Evolutionary conservation across 2,329 filamentous ascomycete genomes (phyloP), one percentile per base, ranked within the genome.

Genomic region (Xylaria arbuscula): DNA sequence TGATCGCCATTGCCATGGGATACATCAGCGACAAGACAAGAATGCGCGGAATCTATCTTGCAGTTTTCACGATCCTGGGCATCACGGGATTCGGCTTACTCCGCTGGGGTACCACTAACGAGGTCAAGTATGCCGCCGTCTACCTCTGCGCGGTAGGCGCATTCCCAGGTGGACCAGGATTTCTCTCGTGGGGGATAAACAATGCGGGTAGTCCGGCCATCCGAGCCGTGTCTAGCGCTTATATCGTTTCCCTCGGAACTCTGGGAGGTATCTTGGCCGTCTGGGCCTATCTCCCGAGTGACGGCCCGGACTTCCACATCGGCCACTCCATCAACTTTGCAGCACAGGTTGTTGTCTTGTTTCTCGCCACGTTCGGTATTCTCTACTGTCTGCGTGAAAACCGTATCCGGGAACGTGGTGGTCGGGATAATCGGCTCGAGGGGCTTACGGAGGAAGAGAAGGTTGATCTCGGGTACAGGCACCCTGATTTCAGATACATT

Each of bases 111-210:
- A 70, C 75, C 0, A 73, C 75, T 9, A 69, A 78, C 17, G 59
- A 59, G 19, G 57, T 78, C 48, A 83, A 85, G 61, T 80, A 86
- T 56, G 83, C 83, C 73, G 86, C 85, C 10, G 81, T 89, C 15
- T 88, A 85, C 75, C 82, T 89, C 53, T 85, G 86, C 59, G 84
- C 85, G 10, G 77, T 86, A 0, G 87, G 87, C 28, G 86, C 85
- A 0, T 89, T 88, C 76, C 86, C 87, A 0, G 86, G 86, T 40
- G 87, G 87, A 0, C 87, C 87, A 0, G 86, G 85, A 0, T 88
- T 88, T 78, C 74, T 89, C 51, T 83, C 83, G 6, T 89, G 87
- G 87, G 86, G 83, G 0, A 81, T 88, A 64, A 89, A 89, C 75
- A 89, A 89, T 70, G 82, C 87, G 0, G 83, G 84, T 0, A 87